Percentiles rank a stretch among this genome's conserved stretches.
Evolutionary conservation across 495 filamentous ascomycete genomes (phyloP).

Genomic region (Penicillium ochrochloron): DNA sequence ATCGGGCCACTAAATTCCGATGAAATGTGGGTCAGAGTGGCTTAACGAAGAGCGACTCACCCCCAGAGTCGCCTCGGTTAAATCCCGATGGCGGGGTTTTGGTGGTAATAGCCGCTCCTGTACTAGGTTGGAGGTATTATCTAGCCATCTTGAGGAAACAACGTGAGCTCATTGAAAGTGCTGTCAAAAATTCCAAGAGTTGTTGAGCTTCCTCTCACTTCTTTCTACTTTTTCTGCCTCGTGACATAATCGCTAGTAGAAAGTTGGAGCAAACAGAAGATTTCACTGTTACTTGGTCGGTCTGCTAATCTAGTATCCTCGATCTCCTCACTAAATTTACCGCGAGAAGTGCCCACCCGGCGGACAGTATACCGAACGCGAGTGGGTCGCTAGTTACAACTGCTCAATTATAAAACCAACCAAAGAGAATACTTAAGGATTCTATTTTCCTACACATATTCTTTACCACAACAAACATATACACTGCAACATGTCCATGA

Average conservation of each 20-base stretch:
- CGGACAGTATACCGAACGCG: neutral
- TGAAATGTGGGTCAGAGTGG: neutral
- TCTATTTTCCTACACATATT: neutral
- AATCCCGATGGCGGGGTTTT: neutral
- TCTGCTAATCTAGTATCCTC: neutral
- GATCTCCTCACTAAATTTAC: neutral
- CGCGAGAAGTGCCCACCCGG: neutral
- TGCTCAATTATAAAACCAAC: neutral
- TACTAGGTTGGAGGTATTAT: neutral
- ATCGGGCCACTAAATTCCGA: constrained; percentile 9
- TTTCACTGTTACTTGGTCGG: neutral
- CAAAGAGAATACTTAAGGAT: neutral
- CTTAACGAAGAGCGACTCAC: neutral
- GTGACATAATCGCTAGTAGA: neutral
- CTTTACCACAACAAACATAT: neutral
- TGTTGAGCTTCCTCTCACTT: neutral
- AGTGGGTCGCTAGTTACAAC: constrained; percentile 4
- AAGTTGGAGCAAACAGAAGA: neutral
- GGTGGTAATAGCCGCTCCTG: neutral
- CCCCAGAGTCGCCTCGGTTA: constrained; percentile 3
- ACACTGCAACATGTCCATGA: constrained; percentile 53
- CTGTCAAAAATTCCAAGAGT: too few relatives aligned
- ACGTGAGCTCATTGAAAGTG: neutral
- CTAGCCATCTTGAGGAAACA: neutral
- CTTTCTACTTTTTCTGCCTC: neutral